Conservation (phyloP, 306 rosid genomes). For the Myrica gale region DNA sequence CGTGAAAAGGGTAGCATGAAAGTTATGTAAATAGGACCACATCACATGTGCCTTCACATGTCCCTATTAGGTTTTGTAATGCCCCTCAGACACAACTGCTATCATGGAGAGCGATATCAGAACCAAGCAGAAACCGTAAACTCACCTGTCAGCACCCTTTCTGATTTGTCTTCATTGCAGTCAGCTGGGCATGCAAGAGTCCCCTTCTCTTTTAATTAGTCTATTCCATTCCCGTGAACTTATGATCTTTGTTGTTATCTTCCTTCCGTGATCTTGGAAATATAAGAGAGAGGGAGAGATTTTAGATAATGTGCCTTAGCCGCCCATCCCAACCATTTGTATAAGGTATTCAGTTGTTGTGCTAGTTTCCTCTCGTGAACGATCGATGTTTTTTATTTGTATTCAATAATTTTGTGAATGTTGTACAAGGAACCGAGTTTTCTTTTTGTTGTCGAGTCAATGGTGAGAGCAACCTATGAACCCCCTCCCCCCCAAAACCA, state of each 20-base stretch:
- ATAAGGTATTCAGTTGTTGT: conserved; percentile 36
- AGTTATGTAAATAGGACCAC: conserved; percentile 23
- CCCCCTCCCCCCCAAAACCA: not conserved
- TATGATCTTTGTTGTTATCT: conserved; percentile 14
- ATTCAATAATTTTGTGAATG: conserved; percentile 19
- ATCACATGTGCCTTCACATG: conserved; percentile 64
- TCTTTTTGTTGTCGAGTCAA: not conserved
- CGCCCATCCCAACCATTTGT: conserved; percentile 29
- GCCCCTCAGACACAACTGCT: conserved; percentile 22
- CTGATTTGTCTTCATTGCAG: conserved; percentile 40
- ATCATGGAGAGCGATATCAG: conserved; percentile 19
- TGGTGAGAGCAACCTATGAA: not conserved
- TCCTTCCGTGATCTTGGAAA: not conserved
- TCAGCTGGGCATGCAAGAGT: conserved; percentile 14
- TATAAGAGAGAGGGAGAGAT: conserved; percentile 9
- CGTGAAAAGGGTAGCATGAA: conserved; percentile 43
- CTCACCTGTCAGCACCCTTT: conserved; percentile 22
- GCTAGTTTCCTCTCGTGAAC: conserved; percentile 42
- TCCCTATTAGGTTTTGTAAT: conserved; percentile 10
- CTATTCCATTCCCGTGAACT: conserved; percentile 54
- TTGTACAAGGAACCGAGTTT: not conserved
- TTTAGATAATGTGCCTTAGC: conserved; percentile 8
- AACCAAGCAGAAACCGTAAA: conserved; percentile 34
- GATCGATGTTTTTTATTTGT: conserved; percentile 11
- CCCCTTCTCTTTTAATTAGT: conserved; percentile 5